Percentiles rank a stretch among this genome's conserved stretches.
Evolutionary conservation across 2,329 filamentous ascomycete species (phyloP).

Genomic region (Phyllosticta citribraziliensis): DNA sequence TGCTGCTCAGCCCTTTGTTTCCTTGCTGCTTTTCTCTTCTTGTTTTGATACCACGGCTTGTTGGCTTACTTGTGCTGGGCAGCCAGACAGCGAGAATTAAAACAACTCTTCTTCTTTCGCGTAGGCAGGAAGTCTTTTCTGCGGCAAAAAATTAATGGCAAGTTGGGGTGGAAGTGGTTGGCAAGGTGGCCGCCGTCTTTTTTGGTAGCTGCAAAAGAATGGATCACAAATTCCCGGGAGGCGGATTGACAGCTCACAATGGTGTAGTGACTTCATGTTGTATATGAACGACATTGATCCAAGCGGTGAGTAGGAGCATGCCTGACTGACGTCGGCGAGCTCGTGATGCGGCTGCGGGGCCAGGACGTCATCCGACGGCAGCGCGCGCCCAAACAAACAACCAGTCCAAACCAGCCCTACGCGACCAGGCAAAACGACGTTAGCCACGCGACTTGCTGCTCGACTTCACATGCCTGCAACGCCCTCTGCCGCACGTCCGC

Average conservation of each 20-base stretch:
- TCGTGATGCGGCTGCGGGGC: background rate
- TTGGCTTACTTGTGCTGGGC: slow-evolving; percentile 10
- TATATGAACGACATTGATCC: background rate
- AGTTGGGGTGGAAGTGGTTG: background rate
- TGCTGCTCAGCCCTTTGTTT: slow-evolving; percentile 1
- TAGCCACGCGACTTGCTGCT: background rate
- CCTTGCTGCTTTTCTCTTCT: slow-evolving; percentile 4
- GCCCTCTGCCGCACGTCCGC: background rate
- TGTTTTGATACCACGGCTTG: slow-evolving; percentile 12
- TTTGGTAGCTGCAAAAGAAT: background rate
- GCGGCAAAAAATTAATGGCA: background rate
- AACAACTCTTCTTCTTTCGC: slow-evolving; percentile 5
- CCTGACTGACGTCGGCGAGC: background rate
- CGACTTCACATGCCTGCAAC: background rate
- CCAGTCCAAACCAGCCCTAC: background rate
- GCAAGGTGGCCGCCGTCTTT: background rate
- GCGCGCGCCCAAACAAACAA: background rate
- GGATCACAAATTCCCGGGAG: background rate
- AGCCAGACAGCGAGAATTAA: slow-evolving; percentile 10
- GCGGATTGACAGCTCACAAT: background rate
- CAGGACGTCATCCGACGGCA: background rate
- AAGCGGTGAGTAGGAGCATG: background rate
- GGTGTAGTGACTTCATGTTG: background rate
- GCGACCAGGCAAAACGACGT: background rate
- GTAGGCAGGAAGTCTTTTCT: background rate